A percentile compares a stretch with the other conserved stretches of the same genome.
phyloP scores from a whole-genome alignment of 208 protist genomes.

The Leishmania gerbilli region DNA sequence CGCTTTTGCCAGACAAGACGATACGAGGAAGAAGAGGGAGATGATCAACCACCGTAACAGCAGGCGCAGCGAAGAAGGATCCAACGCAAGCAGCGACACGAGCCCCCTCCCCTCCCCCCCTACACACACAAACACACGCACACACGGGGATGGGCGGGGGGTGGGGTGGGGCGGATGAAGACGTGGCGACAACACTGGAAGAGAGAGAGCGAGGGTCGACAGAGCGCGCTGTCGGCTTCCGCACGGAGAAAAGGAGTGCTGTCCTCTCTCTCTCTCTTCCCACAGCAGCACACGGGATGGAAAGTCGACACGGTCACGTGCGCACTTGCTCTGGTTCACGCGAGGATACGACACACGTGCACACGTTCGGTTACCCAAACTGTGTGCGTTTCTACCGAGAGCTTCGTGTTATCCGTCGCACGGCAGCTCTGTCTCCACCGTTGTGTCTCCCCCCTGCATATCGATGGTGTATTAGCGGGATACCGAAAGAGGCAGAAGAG shows the following conservation, averaged over 20 bases:
- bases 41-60: neutral
- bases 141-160: neutral
- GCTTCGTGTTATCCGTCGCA: neutral
- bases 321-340: neutral
- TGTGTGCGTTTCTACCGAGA: neutral
- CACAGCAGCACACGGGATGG: neutral
- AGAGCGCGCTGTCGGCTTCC: neutral
- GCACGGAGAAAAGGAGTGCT: neutral
- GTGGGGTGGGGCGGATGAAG: neutral
- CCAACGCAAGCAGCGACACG: neutral
- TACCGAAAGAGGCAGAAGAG: neutral
- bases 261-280: neutral
- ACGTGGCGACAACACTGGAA: neutral
- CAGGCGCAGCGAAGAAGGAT: neutral
- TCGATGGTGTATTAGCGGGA: neutral
- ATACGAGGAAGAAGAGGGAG: conserved; percentile 1
- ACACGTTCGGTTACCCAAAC: conserved; percentile 7
- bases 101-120: neutral
- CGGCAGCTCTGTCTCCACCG: neutral
- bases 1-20: neutral
- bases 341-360: neutral
- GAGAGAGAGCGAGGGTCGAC: neutral
- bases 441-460: neutral
- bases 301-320: neutral
- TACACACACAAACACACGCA: neutral